A percentile compares a stretch with the other conserved stretches of the same genome.
These are phyloP conservation scores for Closterium sp. DNA, from an alignment of 139 green algal genomes.

Conservation along the genomic window DNA sequence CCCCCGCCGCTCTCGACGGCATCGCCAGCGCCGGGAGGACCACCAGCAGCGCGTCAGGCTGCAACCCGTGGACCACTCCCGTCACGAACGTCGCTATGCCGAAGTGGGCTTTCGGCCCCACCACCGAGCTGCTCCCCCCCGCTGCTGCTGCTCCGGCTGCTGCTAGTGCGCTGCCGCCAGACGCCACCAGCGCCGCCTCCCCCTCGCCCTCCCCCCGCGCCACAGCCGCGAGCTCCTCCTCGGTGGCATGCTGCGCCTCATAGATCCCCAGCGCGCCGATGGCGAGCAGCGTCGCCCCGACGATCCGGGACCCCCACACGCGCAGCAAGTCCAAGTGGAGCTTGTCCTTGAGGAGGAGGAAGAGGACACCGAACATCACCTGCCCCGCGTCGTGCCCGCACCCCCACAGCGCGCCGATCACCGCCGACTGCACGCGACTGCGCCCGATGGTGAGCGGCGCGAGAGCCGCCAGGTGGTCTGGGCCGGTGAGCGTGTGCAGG, in stretches of 20 bases:
- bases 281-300: conserved; percentile 87
- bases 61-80: conserved; percentile 94
- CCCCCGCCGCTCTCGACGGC: conserved; percentile 80
- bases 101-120: conserved; percentile 41
- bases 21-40: conserved; percentile 93
- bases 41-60: conserved; percentile 95
- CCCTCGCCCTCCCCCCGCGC: neutral
- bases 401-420: conserved; percentile 94
- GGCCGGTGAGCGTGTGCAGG: conserved; percentile 92
- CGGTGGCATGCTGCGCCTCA: conserved; percentile 59
- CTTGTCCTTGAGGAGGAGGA: conserved; percentile 79
- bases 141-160: neutral
- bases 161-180: neutral
- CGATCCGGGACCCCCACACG: conserved; percentile 43
- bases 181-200: neutral
- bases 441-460: conserved; percentile 93
- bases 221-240: neutral
- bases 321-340: conserved; percentile 41
- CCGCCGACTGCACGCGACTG: conserved; percentile 64
- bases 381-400: conserved; percentile 95
- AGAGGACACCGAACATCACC: conserved; percentile 89
- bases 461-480: conserved; percentile 94
- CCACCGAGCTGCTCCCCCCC: neutral
- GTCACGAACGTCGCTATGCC: conserved; percentile 75
- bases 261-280: conserved; percentile 90